Conservation (phyloP, 2,329 filamentous ascomycete genomes). For the Xylaria sp. region DNA sequence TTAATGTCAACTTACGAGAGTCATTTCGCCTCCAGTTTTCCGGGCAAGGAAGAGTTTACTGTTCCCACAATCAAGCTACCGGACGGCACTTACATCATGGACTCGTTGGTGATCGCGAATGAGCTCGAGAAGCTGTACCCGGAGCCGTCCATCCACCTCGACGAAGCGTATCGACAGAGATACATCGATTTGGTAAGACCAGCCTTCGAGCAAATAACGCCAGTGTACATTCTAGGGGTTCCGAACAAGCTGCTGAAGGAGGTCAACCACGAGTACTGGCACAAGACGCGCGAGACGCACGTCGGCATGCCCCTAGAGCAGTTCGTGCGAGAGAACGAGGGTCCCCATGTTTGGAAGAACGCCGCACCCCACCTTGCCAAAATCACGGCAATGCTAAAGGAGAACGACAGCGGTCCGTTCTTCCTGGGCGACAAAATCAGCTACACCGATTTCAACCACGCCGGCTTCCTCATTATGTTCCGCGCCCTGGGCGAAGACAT, state of each 20-base stretch:
- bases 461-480: constrained; percentile 53
- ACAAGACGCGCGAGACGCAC: constrained; percentile 57
- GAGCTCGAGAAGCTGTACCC: constrained; percentile 69
- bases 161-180: constrained; percentile 60
- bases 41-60: constrained; percentile 48
- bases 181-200: constrained; percentile 54
- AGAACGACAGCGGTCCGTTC: constrained; percentile 67
- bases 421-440: constrained; percentile 65
- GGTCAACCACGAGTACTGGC: constrained; percentile 64
- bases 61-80: constrained; percentile 52
- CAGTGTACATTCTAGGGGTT: constrained; percentile 60
- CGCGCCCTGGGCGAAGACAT: constrained; percentile 50
- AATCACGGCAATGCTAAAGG: constrained; percentile 60
- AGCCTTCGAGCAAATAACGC: constrained; percentile 49
- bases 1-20: constrained; percentile 2
- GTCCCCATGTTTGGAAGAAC: constrained; percentile 58
- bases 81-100: constrained; percentile 70
- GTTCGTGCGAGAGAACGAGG: constrained; percentile 58
- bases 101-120: constrained; percentile 68
- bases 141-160: constrained; percentile 65
- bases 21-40: constrained; percentile 50
- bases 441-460: constrained; percentile 69
- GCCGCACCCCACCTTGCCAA: constrained; percentile 52
- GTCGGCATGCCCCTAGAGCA: constrained; percentile 65
- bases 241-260: constrained; percentile 62